Evolutionary conservation across 1,284 basidiomycete genomes (phyloP), one percentile per base, ranked within the genome.

Genomic region (Ganoderma sp.): DNA sequence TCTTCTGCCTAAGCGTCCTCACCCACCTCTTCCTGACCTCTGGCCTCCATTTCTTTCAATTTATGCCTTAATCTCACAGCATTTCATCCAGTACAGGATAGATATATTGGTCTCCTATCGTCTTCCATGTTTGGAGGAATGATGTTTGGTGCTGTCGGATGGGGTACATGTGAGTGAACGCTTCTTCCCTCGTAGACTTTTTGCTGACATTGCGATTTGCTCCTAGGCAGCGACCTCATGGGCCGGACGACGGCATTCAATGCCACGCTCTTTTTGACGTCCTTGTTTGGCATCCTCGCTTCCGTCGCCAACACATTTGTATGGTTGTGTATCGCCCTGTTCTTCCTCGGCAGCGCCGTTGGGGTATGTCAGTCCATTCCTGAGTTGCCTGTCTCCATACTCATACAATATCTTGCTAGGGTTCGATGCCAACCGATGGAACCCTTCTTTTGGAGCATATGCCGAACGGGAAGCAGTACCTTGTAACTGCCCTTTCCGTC

Each of bases 361-460:
- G 95, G 94, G 54, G 93, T 94, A 77, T 76, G 88, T 81, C 65
- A 34, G 39, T 12, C 52, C 25, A 54, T 58, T 71, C 61, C 65
- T 42, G 14, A 68, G 73, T 68, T 65, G 52, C 66, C n/a, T 41
- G 67, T 32, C 59, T 50, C 67, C 3, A n/a, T 22, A 3, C 37
- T 60, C 39, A 60, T 41, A 1, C 3, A 12, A 41, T 15, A 39
- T 14, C 6, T 1, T 7, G 3, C 19, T 28, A 93, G 91, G 92
- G 95, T 12, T 96, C 94, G 1, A 97, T 98, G 95, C 97, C 97
- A 0, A 98, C 96, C 0, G 97, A 99, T 75, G 97, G 97, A 2
- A 98, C 96, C 0, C 88, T 98, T 6, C 89, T 99, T 63, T 85
- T 98, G 4, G 97, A 99, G 78, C 96, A 98, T 75, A 91, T 98